Evolutionary conservation across 768 basidiomycete genomes (phyloP), one percentile per base, ranked within the genome.

Genomic region (Suillus cothurnatus): DNA sequence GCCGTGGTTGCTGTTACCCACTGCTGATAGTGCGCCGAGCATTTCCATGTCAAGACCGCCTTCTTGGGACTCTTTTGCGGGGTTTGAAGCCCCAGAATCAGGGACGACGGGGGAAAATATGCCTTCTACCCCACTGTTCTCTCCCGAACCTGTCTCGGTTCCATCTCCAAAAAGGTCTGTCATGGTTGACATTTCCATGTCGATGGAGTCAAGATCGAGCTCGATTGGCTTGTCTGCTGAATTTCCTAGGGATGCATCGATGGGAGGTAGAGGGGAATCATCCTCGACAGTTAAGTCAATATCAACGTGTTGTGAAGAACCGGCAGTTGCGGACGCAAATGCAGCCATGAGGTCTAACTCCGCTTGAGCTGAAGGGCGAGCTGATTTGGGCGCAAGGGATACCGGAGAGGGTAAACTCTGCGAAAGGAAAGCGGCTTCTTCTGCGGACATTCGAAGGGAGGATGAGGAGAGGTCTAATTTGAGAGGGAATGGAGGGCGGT

Each of bases 171-270:
- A 91, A 17, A 89, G 75, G 69, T 84, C 83, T 47, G 82, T 71
- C 71, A 81, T 73, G 49, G 71, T 72, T 45, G 79, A 67, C 81
- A 88, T 88, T 71, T 88, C 86, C 61, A 89, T 85, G 68, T 91
- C 88, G 74, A 89, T 87, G 60, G 70, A 68, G 55, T 92, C 91
- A 62, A 93, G 70, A 73, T 93, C 91, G 31, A 93, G 82, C 71
- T 92, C 92, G 64, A 93, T 93, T 23, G 92, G 91, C 73, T 91
- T 90, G 73, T 94, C 92, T 1, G 86, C 90, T 7, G 88, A 90
- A 71, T 78, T 88, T 17, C 92, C 89, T 36, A 81, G 61, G 49
- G 73, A 50, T 56, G 79, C 72, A 61, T 81, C 76, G 60, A 78
- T 66, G 17, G 66, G 62, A 2, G 68, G 19, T 59, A 76, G 72